Conservation (phyloP, 257 asterid species). For the Ajuga chamaepitys region DNA sequence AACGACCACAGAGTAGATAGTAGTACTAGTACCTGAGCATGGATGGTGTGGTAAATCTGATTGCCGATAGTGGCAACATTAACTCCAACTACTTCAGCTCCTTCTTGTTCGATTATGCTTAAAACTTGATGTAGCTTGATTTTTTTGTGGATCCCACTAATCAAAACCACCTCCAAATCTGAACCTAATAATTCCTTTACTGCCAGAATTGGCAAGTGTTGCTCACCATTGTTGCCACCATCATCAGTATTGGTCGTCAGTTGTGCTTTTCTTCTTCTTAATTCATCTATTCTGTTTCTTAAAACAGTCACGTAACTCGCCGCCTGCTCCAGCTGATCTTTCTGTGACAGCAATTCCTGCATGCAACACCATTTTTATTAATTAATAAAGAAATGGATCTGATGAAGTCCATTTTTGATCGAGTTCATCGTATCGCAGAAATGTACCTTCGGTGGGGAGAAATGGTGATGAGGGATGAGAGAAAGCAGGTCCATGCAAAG, state of each 20-base stretch:
- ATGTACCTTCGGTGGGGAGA: conserved; percentile 25
- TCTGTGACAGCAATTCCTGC: conserved; percentile 31
- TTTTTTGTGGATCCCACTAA: conserved; percentile 15
- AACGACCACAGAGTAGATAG: neutral
- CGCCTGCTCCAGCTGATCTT: conserved; percentile 32
- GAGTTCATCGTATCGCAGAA: no score
- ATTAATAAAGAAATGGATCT: no score
- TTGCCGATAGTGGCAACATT: conserved; percentile 8
- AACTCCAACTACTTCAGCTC: conserved; percentile 29
- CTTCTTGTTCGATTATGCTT: conserved; percentile 30
- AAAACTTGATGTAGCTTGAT: conserved; percentile 20
- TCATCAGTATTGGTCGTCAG: neutral
- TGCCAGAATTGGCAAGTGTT: conserved; percentile 14
- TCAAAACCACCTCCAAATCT: conserved; percentile 32
- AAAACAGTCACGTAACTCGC: conserved; percentile 20
- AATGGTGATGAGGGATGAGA: conserved; percentile 26
- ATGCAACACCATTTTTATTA: no score
- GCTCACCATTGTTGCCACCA: neutral
- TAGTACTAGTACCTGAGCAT: conserved; percentile 27
- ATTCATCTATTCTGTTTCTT: conserved; percentile 22
- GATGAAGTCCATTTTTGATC: no score
- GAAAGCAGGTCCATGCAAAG: conserved; percentile 22
- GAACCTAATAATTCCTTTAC: conserved; percentile 28
- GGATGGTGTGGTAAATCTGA: conserved; percentile 22
- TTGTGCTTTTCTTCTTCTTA: conserved; percentile 18